Conservation (phyloP, 441 rosid genomes). For the Pelargonium fulgidum region DNA sequence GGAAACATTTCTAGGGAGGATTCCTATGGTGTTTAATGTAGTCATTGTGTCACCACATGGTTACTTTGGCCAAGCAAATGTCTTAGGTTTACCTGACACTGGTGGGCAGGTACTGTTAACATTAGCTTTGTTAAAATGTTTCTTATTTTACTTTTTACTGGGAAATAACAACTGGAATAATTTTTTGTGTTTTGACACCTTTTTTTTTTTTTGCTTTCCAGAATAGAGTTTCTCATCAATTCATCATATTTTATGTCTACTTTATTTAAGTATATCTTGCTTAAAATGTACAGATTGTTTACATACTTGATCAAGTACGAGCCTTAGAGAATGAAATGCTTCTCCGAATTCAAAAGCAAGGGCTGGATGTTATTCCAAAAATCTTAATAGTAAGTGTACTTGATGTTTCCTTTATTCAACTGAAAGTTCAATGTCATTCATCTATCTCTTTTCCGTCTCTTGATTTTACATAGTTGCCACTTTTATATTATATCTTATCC, state of each 20-base stretch:
- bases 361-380: conserved; percentile 44
- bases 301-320: conserved; percentile 65
- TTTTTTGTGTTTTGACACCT: background rate
- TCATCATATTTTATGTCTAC: background rate
- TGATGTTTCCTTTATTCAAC: conserved; percentile 1
- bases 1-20: conserved; percentile 86
- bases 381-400: conserved; percentile 44
- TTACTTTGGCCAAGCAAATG: conserved; percentile 98
- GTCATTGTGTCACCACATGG: conserved; percentile 95
- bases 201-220: background rate
- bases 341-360: conserved; percentile 42
- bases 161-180: background rate
- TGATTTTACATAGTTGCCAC: conserved; percentile 3
- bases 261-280: background rate
- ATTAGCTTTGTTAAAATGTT: background rate
- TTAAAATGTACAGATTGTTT: conserved; percentile 73
- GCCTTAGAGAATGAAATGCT: conserved; percentile 59
- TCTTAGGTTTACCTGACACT: conserved; percentile 96
- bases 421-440: background rate
- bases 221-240: conserved; percentile 1
- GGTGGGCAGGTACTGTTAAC: conserved; percentile 73
- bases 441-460: conserved; percentile 1
- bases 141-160: background rate
- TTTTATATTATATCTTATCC: background rate
- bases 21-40: conserved; percentile 91